Conservation (phyloP, 768 basidiomycete genomes). For the Phlegmacium glaucopus region DNA sequence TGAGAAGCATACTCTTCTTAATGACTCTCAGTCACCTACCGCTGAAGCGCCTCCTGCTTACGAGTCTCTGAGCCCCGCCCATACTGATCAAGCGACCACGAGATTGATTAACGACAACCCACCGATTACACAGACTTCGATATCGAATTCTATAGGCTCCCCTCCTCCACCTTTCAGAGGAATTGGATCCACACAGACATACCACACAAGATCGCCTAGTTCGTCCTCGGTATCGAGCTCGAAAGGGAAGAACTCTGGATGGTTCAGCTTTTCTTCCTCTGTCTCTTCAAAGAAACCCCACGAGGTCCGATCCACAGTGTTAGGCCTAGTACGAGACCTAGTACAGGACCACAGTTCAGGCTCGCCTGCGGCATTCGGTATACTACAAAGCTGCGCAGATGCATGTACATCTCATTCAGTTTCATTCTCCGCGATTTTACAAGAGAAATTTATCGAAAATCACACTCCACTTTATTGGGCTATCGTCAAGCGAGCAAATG, state of each 20-base stretch:
- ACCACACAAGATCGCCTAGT: slow-evolving; percentile 14
- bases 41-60: slow-evolving; percentile 40
- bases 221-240: slow-evolving; percentile 15
- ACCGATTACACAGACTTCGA: neutral
- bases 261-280: slow-evolving; percentile 24
- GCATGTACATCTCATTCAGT: slow-evolving; percentile 52
- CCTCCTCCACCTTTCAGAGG: slow-evolving; percentile 1
- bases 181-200: slow-evolving; percentile 1
- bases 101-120: neutral
- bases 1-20: slow-evolving; percentile 24
- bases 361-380: slow-evolving; percentile 33
- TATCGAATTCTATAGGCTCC: neutral
- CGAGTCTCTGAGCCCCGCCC: slow-evolving; percentile 17
- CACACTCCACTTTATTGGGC: slow-evolving; percentile 75
- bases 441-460: slow-evolving; percentile 62
- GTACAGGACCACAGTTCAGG: slow-evolving; percentile 36
- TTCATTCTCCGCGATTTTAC: slow-evolving; percentile 53
- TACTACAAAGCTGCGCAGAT: slow-evolving; percentile 61
- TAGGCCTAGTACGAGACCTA: slow-evolving; percentile 53
- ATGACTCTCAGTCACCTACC: slow-evolving; percentile 37
- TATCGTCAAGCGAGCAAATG: slow-evolving; percentile 51
- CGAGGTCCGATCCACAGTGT: slow-evolving; percentile 50
- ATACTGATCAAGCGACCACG: neutral
- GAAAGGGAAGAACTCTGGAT: slow-evolving; percentile 30
- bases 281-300: slow-evolving; percentile 31